Evolutionary conservation across 1,284 basidiomycete genomes (phyloP), one percentile per base, ranked within the genome.

Genomic region (Ganoderma boninense): DNA sequence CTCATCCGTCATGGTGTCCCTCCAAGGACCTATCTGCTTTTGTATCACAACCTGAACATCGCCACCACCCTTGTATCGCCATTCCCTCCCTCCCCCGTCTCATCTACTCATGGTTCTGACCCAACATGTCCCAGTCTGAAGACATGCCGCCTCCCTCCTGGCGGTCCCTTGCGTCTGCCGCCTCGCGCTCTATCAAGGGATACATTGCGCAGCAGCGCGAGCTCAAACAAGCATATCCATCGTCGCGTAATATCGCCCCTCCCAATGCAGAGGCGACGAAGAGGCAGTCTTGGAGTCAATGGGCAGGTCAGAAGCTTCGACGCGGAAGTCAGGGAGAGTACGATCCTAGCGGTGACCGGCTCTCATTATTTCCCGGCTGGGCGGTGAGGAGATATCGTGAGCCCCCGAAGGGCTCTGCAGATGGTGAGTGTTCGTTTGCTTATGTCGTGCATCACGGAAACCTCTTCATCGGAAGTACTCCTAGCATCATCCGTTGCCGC

Each of bases 231-330:
- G 70, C 70, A 59, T 73, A 74, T 70, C 77, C 69, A 64, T 26
- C 70, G 64, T 61, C 77, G 40, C 72, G 72, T 20, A 71, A 61
- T 20, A 64, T 74, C 23, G 70, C 71, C 5, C 59, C 63, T 16
- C 44, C 60, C 14, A 72, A 70, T 14, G 35, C 69, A 0, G 73
- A 76, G 1, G 74, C 77, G 8, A 68, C 68, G 29, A 74, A 73
- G 44, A 79, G 77, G 64, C 82, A 83, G 63, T 79, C 79, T 2
- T 86, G 83, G 85, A 74, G 82, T 46, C 82, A 84, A 65, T 89
- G 87, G 86, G 85, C 85, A 5, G 82, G 83, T n/a, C 83, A 85
- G 74, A 87, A 83, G 78, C 77, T 86, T 69, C 68, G 80, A 69
- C 70, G 71, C 70, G 65, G 77, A 68, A 56, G 63, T 74, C 43